Base-by-base conservation (phyloP, 345 rosid genomes). In the Nephelium lappaceum region DNA sequence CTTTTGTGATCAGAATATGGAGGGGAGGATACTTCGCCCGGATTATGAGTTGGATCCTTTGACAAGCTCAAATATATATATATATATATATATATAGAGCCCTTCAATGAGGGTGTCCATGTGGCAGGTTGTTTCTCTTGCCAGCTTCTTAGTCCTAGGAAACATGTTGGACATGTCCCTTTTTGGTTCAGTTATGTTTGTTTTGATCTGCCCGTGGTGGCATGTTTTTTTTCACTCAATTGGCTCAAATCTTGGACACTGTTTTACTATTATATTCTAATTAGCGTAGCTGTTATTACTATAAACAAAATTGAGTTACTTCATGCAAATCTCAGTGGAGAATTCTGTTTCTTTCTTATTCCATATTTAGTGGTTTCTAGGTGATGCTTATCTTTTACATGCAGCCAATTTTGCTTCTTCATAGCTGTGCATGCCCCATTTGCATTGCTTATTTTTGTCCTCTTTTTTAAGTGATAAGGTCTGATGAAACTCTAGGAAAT, bases 11-110 rank as follows among this genome's bases (percentile, higher is more conserved):
- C 53, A 58, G 64, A 68, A 63, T 62, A 78, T 82, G 84, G 86
- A 77, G 45, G 75, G 51, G 83, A 83, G 84, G 58, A 76, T 76
- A 23, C 70, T 55, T 77, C 78, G 82, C 77, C 76, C 73, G 21
- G 78, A 72, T 85, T 76, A 27, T 75, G 70, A 76, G 81, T 81
- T 68, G 69, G 41, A 66, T 80, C 82, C 83, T 72, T 82, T 75
- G 84, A 78, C 78, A 80, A 68, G 31, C 71, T 66, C 71, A 25
- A 64, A 76, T 27, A 21, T 72, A n/a, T 66, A n/a, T n/a, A n/a
- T n/a, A n/a, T 66, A 38, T 55, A 75, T 27, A 10, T 72, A 19
- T 4, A 42, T 69, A 47, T 36, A n/a, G 41, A 11, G 18, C 45
- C 27, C 31, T 75, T 36, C 47, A 47, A 49, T n/a, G 45, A 19